Conservation (phyloP, 2,329 filamentous ascomycete genomes). For the Arthroderma uncinatum region DNA sequence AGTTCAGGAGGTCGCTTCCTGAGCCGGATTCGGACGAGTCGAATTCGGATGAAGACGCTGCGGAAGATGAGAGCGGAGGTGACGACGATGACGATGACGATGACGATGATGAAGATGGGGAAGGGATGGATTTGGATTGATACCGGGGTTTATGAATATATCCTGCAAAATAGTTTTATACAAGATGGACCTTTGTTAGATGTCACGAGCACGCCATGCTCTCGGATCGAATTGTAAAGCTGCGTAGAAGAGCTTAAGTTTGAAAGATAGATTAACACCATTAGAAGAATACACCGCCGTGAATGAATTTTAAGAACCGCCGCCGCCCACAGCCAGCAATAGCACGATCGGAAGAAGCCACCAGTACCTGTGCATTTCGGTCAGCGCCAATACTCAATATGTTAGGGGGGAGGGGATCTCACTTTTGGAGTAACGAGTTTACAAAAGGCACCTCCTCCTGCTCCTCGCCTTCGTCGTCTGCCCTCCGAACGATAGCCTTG, state of each 20-base stretch:
- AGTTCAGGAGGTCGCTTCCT: neutral
- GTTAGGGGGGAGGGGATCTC: conserved; percentile 13
- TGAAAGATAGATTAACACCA: neutral
- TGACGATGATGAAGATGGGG: neutral
- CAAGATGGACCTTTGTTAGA: neutral
- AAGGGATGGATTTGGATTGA: conserved; percentile 6
- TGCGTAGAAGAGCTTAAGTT: neutral
- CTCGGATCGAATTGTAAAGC: neutral
- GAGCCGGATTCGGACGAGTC: neutral
- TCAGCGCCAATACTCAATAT: neutral
- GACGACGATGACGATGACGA: conserved; percentile 1
- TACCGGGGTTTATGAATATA: neutral
- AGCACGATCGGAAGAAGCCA: conserved; percentile 35
- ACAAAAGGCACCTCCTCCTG: conserved; percentile 27
- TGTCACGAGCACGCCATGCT: neutral
- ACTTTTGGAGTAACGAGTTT: conserved; percentile 34
- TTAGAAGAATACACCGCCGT: neutral
- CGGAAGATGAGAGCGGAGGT: neutral
- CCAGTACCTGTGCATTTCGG: conserved; percentile 32
- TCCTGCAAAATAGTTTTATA: conserved; percentile 5
- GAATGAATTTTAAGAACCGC: conserved; percentile 17
- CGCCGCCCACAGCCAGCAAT: conserved; percentile 33
- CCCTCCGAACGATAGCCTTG: conserved; percentile 29
- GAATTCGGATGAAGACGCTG: neutral
- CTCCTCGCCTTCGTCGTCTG: conserved; percentile 27